Percentiles rank a stretch among this genome's conserved stretches.
Conservation (phyloP, 2,329 filamentous ascomycete genomes). For the Saccharata proteae region DNA sequence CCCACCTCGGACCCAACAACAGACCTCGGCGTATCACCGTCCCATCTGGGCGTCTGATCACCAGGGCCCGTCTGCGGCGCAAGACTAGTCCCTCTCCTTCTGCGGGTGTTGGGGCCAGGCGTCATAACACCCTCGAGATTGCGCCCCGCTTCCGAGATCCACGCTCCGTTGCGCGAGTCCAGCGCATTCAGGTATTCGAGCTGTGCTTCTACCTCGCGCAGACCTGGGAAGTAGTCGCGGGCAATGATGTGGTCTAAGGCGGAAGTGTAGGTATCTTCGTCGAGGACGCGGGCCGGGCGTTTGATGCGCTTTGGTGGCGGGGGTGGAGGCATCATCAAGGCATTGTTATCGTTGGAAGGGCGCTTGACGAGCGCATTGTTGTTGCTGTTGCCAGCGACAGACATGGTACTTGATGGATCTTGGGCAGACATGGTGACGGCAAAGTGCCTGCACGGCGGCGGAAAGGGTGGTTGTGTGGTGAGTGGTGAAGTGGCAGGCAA, state of each 20-base stretch:
- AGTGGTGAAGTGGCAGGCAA: too few species aligned
- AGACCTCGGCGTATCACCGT: conserved; percentile 62
- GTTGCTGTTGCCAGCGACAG: conserved; percentile 1
- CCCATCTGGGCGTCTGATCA: conserved; percentile 52
- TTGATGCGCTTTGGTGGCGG: conserved; percentile 81
- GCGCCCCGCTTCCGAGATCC: conserved; percentile 73
- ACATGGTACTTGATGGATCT: background rate
- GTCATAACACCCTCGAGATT: conserved; percentile 62
- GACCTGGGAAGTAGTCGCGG: conserved; percentile 89
- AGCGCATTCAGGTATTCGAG: conserved; percentile 87
- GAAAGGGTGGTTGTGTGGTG: too few species aligned
- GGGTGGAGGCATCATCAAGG: conserved; percentile 65
- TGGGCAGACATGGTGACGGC: background rate
- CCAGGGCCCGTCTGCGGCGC: conserved; percentile 15
- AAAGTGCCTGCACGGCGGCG: too few species aligned
- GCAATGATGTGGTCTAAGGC: conserved; percentile 89
- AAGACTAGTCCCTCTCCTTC: conserved; percentile 23
- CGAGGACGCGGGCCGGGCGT: conserved; percentile 72
- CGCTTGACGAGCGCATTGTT: conserved; percentile 51
- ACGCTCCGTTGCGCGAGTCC: conserved; percentile 70
- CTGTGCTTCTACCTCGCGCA: conserved; percentile 75
- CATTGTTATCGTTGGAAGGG: conserved; percentile 47
- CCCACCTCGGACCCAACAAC: conserved; percentile 28
- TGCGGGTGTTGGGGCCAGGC: conserved; percentile 45
- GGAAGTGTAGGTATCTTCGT: conserved; percentile 88